Evolutionary conservation across 495 filamentous ascomycete genomes (phyloP).

Genomic region (Lasiosphaeriaceae sp.): DNA sequence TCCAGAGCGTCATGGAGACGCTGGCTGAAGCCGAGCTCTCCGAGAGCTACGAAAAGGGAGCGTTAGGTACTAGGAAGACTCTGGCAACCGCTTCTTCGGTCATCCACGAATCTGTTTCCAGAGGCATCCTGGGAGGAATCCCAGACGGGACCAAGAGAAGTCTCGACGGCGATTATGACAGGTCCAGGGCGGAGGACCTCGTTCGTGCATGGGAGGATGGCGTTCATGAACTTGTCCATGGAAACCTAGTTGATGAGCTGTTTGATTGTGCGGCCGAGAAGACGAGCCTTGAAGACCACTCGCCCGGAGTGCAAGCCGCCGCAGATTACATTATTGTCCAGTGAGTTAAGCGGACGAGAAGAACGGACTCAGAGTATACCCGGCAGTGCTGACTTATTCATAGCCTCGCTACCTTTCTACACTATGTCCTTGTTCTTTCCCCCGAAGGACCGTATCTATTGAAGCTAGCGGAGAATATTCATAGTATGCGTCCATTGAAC

Average conservation of each 20-base stretch:
- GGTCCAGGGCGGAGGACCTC: conserved; percentile 49
- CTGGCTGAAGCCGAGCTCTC: conserved; percentile 57
- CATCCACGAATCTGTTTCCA: conserved; percentile 55
- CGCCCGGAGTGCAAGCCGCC: conserved; percentile 49
- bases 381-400: conserved; percentile 4
- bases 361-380: too few relatives aligned
- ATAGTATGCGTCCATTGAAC: too few relatives aligned
- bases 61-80: conserved; percentile 59
- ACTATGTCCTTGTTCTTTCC: conserved; percentile 58
- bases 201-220: conserved; percentile 53
- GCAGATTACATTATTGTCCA: conserved; percentile 57
- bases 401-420: conserved; percentile 59
- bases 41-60: conserved; percentile 67
- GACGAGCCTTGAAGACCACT: conserved; percentile 53
- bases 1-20: conserved; percentile 44
- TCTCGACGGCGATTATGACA: conserved; percentile 46
- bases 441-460: conserved; percentile 61
- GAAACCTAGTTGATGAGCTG: conserved; percentile 53
- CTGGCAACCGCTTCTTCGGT: conserved; percentile 59
- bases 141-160: conserved; percentile 27
- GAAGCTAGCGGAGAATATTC: conserved; percentile 52
- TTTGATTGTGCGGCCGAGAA: conserved; percentile 52
- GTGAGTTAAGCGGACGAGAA: too few relatives aligned
- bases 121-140: conserved; percentile 53
- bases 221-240: conserved; percentile 55